A percentile compares a stretch with the other conserved stretches of the same genome.
Evolutionary conservation across 495 filamentous ascomycete genomes (phyloP).

Genomic region (Aspergillus avenaceus): DNA sequence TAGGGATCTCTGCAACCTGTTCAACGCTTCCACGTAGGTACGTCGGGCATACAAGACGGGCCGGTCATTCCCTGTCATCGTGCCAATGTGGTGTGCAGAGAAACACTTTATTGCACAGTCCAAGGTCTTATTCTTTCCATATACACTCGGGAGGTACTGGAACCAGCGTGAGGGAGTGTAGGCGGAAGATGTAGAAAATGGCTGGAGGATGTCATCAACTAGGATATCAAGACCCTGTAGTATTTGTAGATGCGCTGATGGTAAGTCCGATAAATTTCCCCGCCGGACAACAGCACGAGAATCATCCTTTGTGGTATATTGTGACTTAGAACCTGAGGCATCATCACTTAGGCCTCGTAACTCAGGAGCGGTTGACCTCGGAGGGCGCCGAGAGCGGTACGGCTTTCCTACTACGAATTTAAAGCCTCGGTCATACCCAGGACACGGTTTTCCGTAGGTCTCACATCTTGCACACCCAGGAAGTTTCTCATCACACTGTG

Average conservation of each 20-base stretch:
- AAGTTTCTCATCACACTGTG: conserved; percentile 30
- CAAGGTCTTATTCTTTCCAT: conserved; percentile 25
- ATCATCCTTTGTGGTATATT: not conserved
- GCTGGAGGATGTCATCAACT: conserved; percentile 22
- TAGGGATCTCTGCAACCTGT: conserved; percentile 22
- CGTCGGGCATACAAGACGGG: conserved; percentile 27
- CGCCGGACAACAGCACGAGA: conserved; percentile 4
- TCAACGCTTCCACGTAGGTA: conserved; percentile 27
- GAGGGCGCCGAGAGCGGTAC: conserved; percentile 20
- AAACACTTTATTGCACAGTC: conserved; percentile 30
- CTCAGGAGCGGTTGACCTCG: not conserved
- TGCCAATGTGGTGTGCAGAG: conserved; percentile 29
- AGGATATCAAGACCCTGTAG: conserved; percentile 21
- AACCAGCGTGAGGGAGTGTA: conserved; percentile 26
- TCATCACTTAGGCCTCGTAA: not conserved
- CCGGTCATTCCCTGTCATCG: conserved; percentile 15
- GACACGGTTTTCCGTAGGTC: conserved; percentile 30
- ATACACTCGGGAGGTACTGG: conserved; percentile 24
- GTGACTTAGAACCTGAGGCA: not conserved
- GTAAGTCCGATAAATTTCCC: not conserved
- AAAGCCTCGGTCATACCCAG: conserved; percentile 31
- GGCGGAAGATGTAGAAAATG: conserved; percentile 11
- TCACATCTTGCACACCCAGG: conserved; percentile 32
- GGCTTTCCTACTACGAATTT: conserved; percentile 33
- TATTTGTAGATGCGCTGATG: conserved; percentile 18